phyloP scores from a whole-genome alignment of 305 asterid species.

The Fraxinus sp. region DNA sequence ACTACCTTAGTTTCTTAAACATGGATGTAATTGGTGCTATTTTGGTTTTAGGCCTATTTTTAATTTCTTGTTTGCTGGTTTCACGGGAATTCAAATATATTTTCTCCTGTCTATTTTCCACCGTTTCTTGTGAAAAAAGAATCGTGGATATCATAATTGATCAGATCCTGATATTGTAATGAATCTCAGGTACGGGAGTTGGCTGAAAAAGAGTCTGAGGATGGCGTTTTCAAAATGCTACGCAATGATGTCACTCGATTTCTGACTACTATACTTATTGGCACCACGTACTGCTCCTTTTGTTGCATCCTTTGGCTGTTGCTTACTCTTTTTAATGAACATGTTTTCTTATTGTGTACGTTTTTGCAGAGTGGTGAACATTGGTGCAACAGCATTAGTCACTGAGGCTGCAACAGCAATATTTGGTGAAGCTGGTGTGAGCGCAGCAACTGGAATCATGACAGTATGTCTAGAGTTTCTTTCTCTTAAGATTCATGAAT shows the following conservation, averaged over 20 bases:
- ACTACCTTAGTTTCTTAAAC: not conserved
- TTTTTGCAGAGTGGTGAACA: conserved; percentile 87
- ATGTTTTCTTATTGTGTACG: conserved; percentile 45
- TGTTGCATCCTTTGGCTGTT: conserved; percentile 26
- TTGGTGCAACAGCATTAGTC: conserved; percentile 93
- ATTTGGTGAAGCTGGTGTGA: conserved; percentile 96
- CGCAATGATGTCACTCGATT: conserved; percentile 91
- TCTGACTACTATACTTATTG: conserved; percentile 94
- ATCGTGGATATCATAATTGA: not conserved
- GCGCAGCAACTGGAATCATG: conserved; percentile 96
- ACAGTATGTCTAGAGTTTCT: conserved; percentile 52
- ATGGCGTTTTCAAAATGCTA: conserved; percentile 89
- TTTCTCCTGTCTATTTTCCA: not conserved
- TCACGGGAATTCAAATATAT: conserved; percentile 1
- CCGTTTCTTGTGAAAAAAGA: not conserved
- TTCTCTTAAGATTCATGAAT: not conserved
- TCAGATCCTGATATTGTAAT: conserved; percentile 13
- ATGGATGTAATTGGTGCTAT: not conserved
- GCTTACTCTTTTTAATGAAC: conserved; percentile 34
- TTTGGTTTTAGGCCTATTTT: not conserved
- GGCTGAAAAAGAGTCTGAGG: conserved; percentile 91
- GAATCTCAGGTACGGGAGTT: conserved; percentile 77
- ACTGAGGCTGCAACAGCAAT: conserved; percentile 93
- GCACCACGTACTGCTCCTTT: conserved; percentile 82
- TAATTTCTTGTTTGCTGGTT: not conserved